phyloP scores from a whole-genome alignment of 345 rosid species.

The Hibiscus mutabilis region DNA sequence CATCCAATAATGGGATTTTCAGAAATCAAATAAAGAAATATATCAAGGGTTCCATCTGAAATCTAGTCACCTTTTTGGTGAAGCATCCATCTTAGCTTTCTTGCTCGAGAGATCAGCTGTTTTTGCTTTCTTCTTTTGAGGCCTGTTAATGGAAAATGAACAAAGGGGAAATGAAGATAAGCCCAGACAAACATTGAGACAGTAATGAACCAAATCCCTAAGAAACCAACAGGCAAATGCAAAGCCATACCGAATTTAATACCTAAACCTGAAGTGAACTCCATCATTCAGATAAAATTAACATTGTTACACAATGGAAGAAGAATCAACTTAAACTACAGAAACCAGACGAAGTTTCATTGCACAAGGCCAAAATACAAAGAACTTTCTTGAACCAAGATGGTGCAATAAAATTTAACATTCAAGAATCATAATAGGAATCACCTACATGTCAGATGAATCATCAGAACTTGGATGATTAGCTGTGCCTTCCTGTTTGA shows the following conservation, averaged over 20 bases:
- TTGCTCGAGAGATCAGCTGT: slow-evolving; percentile 32
- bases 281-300: background rate
- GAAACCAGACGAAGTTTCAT: background rate
- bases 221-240: background rate
- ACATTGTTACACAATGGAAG: background rate
- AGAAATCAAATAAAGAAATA: slow-evolving; percentile 3
- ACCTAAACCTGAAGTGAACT: background rate
- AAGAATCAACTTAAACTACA: background rate
- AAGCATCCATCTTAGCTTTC: slow-evolving; percentile 39
- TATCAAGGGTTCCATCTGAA: background rate
- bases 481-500: slow-evolving; percentile 46
- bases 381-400: background rate
- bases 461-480: slow-evolving; percentile 34
- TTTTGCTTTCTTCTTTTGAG: slow-evolving; percentile 60
- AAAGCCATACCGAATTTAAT: background rate
- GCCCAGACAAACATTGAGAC: background rate
- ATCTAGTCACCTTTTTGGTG: slow-evolving; percentile 46
- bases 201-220: background rate
- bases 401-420: background rate
- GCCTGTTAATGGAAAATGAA: slow-evolving; percentile 32
- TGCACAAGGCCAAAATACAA: slow-evolving; percentile 3
- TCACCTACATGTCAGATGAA: slow-evolving; percentile 55
- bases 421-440: background rate
- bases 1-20: slow-evolving; percentile 5
- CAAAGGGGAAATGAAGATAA: too few species aligned